These are phyloP conservation scores for Cyberlindnera nakhonratchasimensis DNA, from an alignment of 805 yeast genomes.

Conservation along the genomic window DNA sequence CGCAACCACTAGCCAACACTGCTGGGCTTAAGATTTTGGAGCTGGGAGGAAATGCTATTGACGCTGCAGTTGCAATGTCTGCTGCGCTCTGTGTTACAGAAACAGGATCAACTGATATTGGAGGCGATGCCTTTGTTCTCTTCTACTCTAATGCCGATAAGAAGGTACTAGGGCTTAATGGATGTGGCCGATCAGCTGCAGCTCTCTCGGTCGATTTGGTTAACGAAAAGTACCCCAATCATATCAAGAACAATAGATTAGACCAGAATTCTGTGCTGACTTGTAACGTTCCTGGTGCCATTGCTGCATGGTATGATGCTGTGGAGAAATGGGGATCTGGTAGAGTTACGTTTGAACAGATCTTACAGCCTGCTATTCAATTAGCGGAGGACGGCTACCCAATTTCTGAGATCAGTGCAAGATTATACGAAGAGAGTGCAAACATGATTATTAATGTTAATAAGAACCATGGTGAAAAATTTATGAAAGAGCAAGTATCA, in stretches of 20 bases:
- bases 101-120: conserved; percentile 61
- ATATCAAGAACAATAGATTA: conserved; percentile 46
- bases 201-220: conserved; percentile 46
- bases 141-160: conserved; percentile 49
- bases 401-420: conserved; percentile 56
- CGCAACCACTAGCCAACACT: conserved; percentile 74
- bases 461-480: conserved; percentile 29
- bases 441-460: conserved; percentile 36
- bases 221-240: conserved; percentile 36
- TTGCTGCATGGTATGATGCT: conserved; percentile 78
- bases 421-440: conserved; percentile 44
- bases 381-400: conserved; percentile 68
- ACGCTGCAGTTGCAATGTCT: conserved; percentile 58
- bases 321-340: conserved; percentile 71
- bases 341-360: conserved; percentile 52
- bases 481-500: conserved; percentile 30
- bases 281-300: conserved; percentile 74
- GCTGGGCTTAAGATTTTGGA: conserved; percentile 67
- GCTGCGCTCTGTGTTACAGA: conserved; percentile 55
- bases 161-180: conserved; percentile 65
- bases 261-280: conserved; percentile 52
- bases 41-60: conserved; percentile 71
- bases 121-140: conserved; percentile 66
- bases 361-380: conserved; percentile 62
- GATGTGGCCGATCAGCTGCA: conserved; percentile 68